Conservation (phyloP, 768 basidiomycete species). For the Hortiboletus campestris region DNA sequence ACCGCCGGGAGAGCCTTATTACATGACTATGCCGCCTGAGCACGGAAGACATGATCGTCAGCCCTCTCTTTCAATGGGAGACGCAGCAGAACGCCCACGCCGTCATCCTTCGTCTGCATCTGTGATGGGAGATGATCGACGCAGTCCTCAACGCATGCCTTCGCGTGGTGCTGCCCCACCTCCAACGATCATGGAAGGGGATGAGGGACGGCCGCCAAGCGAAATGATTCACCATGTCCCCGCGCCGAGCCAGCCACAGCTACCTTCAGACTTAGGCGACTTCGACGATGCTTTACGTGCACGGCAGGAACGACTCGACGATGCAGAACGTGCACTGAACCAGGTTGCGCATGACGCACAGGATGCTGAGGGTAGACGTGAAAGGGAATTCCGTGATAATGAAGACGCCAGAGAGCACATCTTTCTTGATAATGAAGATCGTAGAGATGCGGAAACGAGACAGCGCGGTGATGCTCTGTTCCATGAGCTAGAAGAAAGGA, state of each 20-base stretch:
- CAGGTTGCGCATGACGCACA: constrained; percentile 48
- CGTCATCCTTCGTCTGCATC: constrained; percentile 15
- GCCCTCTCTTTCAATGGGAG: background rate
- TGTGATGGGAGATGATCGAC: background rate
- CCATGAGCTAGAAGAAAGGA: constrained; percentile 28
- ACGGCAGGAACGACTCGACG: constrained; percentile 55
- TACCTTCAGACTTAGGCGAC: constrained; percentile 27
- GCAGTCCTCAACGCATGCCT: constrained; percentile 10
- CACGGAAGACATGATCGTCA: background rate
- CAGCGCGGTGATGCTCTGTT: constrained; percentile 33
- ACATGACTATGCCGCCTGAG: constrained; percentile 15
- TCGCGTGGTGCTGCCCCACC: constrained; percentile 18
- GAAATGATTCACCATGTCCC: constrained; percentile 29
- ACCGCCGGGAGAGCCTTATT: constrained; percentile 12
- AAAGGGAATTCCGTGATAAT: constrained; percentile 57
- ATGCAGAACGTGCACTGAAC: constrained; percentile 50
- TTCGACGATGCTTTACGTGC: constrained; percentile 46
- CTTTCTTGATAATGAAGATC: constrained; percentile 58
- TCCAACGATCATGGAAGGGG: constrained; percentile 19
- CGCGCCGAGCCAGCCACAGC: constrained; percentile 14
- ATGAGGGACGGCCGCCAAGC: constrained; percentile 19
- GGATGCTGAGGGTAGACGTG: constrained; percentile 62
- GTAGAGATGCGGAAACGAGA: constrained; percentile 55
- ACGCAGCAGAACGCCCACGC: background rate
- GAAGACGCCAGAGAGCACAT: constrained; percentile 65